These are phyloP conservation scores for Vickermania ingenoplastis DNA, from an alignment of 208 protist species.

Conservation along the genomic window DNA sequence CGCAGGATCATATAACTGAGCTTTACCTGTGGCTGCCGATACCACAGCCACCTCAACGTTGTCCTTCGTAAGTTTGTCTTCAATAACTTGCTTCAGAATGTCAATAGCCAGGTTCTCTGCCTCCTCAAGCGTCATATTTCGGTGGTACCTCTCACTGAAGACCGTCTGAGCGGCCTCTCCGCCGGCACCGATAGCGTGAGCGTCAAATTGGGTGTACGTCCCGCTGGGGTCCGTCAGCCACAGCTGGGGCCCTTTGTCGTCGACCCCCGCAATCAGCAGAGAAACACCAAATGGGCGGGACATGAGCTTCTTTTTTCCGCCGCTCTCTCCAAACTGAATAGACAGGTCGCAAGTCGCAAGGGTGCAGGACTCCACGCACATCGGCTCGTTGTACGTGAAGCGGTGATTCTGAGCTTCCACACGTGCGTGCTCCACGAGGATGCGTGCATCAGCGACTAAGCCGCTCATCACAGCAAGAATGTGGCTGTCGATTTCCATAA, in stretches of 20 bases:
- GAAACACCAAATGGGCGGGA: conserved; percentile 98
- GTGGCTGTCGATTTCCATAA: conserved; percentile 97
- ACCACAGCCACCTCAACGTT: conserved; percentile 97
- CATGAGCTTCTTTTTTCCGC: conserved; percentile 85
- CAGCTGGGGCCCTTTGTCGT: conserved; percentile 94
- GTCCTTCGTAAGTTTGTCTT: conserved; percentile 95
- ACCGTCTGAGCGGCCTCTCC: conserved; percentile 97
- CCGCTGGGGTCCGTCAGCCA: conserved; percentile 98
- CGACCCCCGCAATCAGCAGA: conserved; percentile 97
- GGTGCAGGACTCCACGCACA: conserved; percentile 94
- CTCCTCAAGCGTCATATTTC: conserved; percentile 94
- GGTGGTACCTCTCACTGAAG: conserved; percentile 97
- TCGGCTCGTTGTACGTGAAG: conserved; percentile 99
- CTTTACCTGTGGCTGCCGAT: conserved; percentile 56
- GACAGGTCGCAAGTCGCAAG: conserved; percentile 97
- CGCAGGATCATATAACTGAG: conserved; percentile 86
- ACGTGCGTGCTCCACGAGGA: conserved; percentile 97
- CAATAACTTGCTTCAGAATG: conserved; percentile 99
- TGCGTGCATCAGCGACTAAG: conserved; percentile 97
- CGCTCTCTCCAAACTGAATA: conserved; percentile 95
- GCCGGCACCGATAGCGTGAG: conserved; percentile 98
- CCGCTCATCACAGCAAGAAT: conserved; percentile 96
- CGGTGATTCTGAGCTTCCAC: conserved; percentile 98
- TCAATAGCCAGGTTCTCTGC: conserved; percentile 93
- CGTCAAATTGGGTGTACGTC: conserved; percentile 95